Conservation (phyloP, 2,329 filamentous ascomycete genomes). For the Penicillium sp. region DNA sequence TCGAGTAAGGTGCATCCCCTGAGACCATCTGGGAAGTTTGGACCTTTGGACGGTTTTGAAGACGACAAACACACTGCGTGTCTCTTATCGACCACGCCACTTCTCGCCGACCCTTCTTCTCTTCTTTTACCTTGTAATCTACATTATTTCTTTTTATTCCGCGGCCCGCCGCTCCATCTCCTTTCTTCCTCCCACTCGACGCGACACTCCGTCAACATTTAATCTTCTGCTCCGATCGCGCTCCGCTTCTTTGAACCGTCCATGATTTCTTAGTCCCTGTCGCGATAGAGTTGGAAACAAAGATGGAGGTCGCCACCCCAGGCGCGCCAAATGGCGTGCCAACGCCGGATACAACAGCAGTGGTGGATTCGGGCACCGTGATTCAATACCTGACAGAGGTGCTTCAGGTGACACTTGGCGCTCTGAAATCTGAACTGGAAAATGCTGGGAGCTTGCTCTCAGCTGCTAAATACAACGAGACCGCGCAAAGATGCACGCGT, state of each 20-base stretch:
- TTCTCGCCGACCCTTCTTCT: conserved; percentile 13
- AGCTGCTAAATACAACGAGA: conserved; percentile 72
- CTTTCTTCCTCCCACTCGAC: conserved; percentile 12
- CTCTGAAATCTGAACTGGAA: conserved; percentile 77
- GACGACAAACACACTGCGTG: conserved; percentile 28
- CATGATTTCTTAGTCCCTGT: conserved; percentile 35
- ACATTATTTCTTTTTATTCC: conserved; percentile 12
- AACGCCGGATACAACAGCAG: conserved; percentile 33
- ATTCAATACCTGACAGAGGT: conserved; percentile 74
- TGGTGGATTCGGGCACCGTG: conserved; percentile 68
- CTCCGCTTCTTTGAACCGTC: conserved; percentile 26
- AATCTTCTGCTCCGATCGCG: conserved; percentile 17
- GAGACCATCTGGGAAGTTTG: conserved; percentile 18
- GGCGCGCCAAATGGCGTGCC: conserved; percentile 42
- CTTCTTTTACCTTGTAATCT: conserved; percentile 23
- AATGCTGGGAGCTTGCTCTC: conserved; percentile 82
- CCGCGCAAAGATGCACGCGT: conserved; percentile 81
- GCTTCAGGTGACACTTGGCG: conserved; percentile 74
- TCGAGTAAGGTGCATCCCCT: conserved; percentile 27
- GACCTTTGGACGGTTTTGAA: conserved; percentile 10
- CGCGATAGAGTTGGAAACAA: conserved; percentile 30
- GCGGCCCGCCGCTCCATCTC: conserved; percentile 8
- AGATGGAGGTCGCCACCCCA: conserved; percentile 45
- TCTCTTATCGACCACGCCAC: conserved; percentile 16
- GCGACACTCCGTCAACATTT: conserved; percentile 25